Percentiles rank a stretch among this genome's conserved stretches.
Conservation (phyloP, 1,139 yeast species). For the Suhomyces bolitotheri region DNA sequence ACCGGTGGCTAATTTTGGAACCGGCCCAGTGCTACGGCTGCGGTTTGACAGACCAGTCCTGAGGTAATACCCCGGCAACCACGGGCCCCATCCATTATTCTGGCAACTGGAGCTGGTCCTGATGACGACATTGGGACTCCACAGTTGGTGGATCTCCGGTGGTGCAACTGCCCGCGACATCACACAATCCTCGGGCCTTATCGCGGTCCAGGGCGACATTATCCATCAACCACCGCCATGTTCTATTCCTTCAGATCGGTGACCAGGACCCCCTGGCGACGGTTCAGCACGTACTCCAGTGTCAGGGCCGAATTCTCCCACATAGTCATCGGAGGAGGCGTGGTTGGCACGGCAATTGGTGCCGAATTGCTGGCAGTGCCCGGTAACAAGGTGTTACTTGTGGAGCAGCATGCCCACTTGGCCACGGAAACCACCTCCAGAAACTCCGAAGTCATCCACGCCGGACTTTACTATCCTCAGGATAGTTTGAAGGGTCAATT, state of each 20-base stretch:
- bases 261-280: not conserved
- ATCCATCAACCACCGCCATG: not conserved
- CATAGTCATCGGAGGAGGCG: constrained; percentile 84
- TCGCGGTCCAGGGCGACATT: not conserved
- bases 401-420: constrained; percentile 64
- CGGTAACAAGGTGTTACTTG: constrained; percentile 54
- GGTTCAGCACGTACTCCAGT: not conserved
- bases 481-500: constrained; percentile 65
- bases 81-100: no score
- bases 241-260: not conserved
- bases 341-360: constrained; percentile 81
- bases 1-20: no score
- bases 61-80: no score
- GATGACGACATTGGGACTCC: no score
- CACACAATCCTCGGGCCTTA: no score
- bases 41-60: no score
- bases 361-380: constrained; percentile 55
- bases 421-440: constrained; percentile 86
- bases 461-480: constrained; percentile 80
- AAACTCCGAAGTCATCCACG: constrained; percentile 91
- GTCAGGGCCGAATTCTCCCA: constrained; percentile 64
- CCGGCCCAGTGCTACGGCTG: no score
- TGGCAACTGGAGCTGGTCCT: no score
- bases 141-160: no score
- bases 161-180: not conserved